Evolutionary conservation across 331 rosid species (phyloP), one percentile per base, ranked within the genome.

Genomic region (Phaseolus coccineus): DNA sequence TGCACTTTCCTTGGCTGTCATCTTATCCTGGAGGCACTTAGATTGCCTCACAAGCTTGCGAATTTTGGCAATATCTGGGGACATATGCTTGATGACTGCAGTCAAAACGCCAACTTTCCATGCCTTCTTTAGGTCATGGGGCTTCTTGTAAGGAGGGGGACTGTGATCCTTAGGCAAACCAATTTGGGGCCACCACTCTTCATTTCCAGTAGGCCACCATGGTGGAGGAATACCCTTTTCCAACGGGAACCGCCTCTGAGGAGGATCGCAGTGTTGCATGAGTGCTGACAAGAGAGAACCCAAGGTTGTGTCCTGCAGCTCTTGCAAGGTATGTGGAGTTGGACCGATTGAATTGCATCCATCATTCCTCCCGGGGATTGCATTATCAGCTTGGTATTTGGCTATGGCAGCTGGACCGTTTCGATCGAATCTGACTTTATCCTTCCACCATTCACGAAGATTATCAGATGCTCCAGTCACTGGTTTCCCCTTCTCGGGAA

Each of bases 401-500:
- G 92, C 73, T 56, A 94, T 89, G n/a, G 98, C 98, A n/a, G 97
- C 96, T 0, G 98, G 98, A 37, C 97, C 98, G 6, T 92, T 94
- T 2, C 96, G 93, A 62, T 89, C 98, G 14, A 94, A 94, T 69
- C 98, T 64, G 2, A 94, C 97, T 48, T 89, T 90, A 39, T 92
- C 97, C 84, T 94, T 94, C 98, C 98, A 94, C 98, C 98, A 94
- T 27, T 85, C 95, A 1, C 97, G 94, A 5, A 94, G 94, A 84
- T 91, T 94, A 83, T 94, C 98, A 3, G 98, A 94, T 9, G 96
- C 91, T 1, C 97, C 98, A 0, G 89, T 90, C 35, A 94, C 95
- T 0, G 98, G 97, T 57, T 94, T 94, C 11, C 98, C 98, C 50
- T 94, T 92, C 55, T 94, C 97, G 0, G 98, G 98, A 57, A 92